phyloP scores from a whole-genome alignment of 1,139 yeast species.

The Suhomyces bribrorum region DNA sequence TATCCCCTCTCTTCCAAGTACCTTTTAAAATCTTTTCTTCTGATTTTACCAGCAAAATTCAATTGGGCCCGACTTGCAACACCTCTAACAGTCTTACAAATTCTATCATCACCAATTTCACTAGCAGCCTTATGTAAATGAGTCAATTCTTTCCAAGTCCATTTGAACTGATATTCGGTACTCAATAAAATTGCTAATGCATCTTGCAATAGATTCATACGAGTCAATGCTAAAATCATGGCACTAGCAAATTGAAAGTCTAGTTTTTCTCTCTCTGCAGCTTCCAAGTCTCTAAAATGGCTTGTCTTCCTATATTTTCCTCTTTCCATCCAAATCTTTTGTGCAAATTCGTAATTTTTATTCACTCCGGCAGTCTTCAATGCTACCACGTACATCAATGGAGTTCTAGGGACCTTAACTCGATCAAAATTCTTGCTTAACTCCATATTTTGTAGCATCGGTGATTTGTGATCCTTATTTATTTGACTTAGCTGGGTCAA shows the following conservation, averaged over 20 bases:
- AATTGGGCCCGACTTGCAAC: constrained; percentile 34
- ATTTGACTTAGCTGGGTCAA: not conserved
- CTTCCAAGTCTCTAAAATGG: constrained; percentile 43
- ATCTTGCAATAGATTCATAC: constrained; percentile 58
- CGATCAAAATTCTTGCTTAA: constrained; percentile 3
- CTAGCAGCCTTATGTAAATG: constrained; percentile 49
- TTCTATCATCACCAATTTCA: constrained; percentile 48
- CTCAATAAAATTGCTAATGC: constrained; percentile 69
- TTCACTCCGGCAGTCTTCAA: constrained; percentile 65
- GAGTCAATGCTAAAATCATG: constrained; percentile 58
- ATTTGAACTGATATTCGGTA: constrained; percentile 66
- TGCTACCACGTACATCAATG: constrained; percentile 60
- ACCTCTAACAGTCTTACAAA: constrained; percentile 38
- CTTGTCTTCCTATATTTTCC: constrained; percentile 66
- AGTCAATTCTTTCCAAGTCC: constrained; percentile 65
- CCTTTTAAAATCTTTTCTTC: constrained; percentile 33
- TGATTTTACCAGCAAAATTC: constrained; percentile 42
- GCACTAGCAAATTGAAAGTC: constrained; percentile 72
- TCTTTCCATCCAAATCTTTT: constrained; percentile 72
- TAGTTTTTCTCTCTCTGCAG: constrained; percentile 41
- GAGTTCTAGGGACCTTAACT: constrained; percentile 44
- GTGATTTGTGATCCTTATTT: constrained; percentile 23
- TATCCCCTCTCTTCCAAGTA: constrained; percentile 37
- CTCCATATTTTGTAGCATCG: constrained; percentile 22
- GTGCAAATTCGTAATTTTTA: constrained; percentile 57